Evolutionary conservation across 2,329 filamentous ascomycete species (phyloP), one percentile per base, ranked within the genome.

Genomic region (Cordyceps farinosa): DNA sequence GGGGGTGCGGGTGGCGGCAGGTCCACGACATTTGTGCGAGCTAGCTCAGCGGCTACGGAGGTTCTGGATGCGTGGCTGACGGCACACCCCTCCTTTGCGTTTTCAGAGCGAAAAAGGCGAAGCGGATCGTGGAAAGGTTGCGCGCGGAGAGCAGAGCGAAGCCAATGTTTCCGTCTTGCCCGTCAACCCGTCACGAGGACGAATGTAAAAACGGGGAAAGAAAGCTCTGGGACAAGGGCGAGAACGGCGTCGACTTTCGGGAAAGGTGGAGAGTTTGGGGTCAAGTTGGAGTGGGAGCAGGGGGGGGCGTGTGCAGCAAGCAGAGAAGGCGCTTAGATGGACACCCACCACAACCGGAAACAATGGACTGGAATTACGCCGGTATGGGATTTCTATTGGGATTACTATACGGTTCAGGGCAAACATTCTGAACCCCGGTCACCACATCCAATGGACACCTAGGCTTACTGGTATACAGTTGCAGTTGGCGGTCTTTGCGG

Each of bases 161-260:
- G 44, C 29, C 17, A 51, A 13, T 51, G 30, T 51, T 51, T 36
- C n/a, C 38, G 13, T 29, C 30, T 27, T 62, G 29, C 36, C 30
- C 38, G 36, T 58, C 61, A 63, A 34, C 17, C 30, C 30, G 45
- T 63, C 61, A 63, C 61, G 61, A 27, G 61, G 53, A 57, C 61
- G n/a, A 34, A n/a, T 48, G 22, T 32, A 56, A 57, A 56, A 57
- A 38, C 52, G 60, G 60, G 60, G 60, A 57, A 34, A 17, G 42
- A 7, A 40, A 27, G 22, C n/a, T 22, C 30, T 51, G 10, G 52
- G 34, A 40, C 17, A 44, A 55, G 53, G 52, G 61, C 61, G 61
- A 63, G 61, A 63, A 63, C 61, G 61, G 61, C 53, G 47, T 63
- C 61, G 61, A 58, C 34, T 27, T 38, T 62, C 11, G 32, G 22